Percentiles rank a stretch among this genome's conserved stretches.
Evolutionary conservation across 768 basidiomycete species (phyloP).

Genomic region (Lyophyllum decastes): DNA sequence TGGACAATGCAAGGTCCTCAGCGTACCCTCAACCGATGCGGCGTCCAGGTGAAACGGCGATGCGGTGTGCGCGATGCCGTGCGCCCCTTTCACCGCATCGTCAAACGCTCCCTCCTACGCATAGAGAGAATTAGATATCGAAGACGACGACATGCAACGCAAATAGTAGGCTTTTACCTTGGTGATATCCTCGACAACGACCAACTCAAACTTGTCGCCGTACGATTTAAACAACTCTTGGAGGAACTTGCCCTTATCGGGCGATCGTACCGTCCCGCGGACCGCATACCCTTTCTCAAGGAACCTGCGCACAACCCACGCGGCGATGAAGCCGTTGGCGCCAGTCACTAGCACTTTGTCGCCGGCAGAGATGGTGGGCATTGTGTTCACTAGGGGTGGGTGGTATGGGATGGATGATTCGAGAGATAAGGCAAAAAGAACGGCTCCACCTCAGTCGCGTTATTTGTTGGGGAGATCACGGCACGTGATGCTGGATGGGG

Average conservation of each 20-base stretch:
- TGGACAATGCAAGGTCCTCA: neutral
- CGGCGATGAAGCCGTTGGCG: conserved; percentile 30
- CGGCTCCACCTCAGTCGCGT: neutral
- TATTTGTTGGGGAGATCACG: neutral
- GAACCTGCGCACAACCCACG: conserved; percentile 29
- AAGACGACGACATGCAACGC: neutral
- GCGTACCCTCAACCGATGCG: conserved; percentile 33
- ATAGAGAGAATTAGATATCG: neutral
- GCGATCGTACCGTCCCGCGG: conserved; percentile 27
- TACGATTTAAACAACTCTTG: conserved; percentile 21
- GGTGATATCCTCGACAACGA: conserved; percentile 26
- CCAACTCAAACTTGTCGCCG: conserved; percentile 27
- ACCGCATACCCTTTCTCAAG: conserved; percentile 29
- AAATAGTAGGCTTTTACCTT: conserved; percentile 10
- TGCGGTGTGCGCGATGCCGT: conserved; percentile 64
- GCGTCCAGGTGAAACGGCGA: conserved; percentile 54
- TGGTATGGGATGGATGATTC: neutral
- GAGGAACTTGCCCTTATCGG: conserved; percentile 23
- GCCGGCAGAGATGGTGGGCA: conserved; percentile 22
- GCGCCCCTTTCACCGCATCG: conserved; percentile 67
- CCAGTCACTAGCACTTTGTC: conserved; percentile 30
- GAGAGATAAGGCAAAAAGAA: neutral
- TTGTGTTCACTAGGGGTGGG: neutral
- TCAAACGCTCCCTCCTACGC: conserved; percentile 62
- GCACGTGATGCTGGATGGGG: no score